Conservation (phyloP, 176 grass and related monocot species). For the Themeda triandra region DNA sequence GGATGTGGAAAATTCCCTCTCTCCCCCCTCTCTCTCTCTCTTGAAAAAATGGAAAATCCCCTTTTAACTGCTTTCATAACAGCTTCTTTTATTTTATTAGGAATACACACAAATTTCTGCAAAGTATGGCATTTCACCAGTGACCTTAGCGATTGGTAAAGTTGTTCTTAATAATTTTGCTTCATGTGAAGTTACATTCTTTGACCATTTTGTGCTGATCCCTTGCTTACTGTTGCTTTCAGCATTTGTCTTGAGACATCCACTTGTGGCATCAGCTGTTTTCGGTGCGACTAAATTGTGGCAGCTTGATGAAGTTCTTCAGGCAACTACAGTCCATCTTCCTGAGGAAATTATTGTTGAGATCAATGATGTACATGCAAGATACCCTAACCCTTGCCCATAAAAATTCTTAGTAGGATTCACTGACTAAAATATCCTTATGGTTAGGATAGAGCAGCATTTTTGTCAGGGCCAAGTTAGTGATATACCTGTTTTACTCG, state of each 20-base stretch:
- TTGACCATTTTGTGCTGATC: neutral
- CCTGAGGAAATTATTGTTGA: slow-evolving; percentile 47
- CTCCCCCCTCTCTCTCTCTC: no score
- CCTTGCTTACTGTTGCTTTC: slow-evolving; percentile 21
- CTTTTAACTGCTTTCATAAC: neutral
- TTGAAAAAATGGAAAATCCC: neutral
- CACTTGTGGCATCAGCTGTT: slow-evolving; percentile 66
- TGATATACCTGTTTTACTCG: neutral
- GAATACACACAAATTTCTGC: slow-evolving; percentile 57
- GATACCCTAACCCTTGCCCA: slow-evolving; percentile 47
- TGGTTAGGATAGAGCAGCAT: neutral
- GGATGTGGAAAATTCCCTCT: neutral
- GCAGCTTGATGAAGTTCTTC: slow-evolving; percentile 66
- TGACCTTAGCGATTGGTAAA: slow-evolving; percentile 69
- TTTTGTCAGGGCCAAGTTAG: neutral
- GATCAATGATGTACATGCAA: slow-evolving; percentile 46
- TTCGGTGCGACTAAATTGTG: slow-evolving; percentile 78
- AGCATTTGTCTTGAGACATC: slow-evolving; percentile 58
- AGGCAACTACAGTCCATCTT: slow-evolving; percentile 44
- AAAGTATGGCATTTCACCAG: slow-evolving; percentile 66
- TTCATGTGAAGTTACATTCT: neutral
- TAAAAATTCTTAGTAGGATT: neutral
- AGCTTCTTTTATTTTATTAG: slow-evolving; percentile 41
- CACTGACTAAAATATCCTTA: neutral
- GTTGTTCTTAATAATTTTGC: neutral